Base-by-base conservation (phyloP, 140 eudicot genomes). In the Senecio squalidus region DNA sequence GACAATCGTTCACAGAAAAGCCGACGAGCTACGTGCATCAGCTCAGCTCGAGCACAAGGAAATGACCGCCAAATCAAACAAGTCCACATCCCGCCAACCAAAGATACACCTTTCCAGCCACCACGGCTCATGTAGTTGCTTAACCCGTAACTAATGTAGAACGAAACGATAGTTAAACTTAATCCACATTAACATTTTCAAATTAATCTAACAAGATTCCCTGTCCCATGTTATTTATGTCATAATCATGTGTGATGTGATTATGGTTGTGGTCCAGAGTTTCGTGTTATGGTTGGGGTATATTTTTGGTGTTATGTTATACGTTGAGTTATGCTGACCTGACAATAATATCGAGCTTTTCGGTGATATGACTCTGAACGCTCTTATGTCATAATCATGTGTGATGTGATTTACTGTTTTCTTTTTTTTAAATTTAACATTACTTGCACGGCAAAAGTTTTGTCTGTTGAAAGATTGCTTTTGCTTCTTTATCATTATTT, bases 21-120 rank as follows among this genome's bases (percentile, higher is more conserved):
- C 97, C 3, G 97, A 88, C 70, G 97, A 89, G 55, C 61, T 86
- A 74, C 74, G 86, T 65, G 80, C 80, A 21, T 66, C 71, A 16
- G 88, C 92, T 1, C 82, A 73, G 69, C 23, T 69, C 27, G 82
- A 84, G 44, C 97, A 88, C 64, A 52, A 68, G 0, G 75, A 77
- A 55, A 77, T 62, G 3, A 45, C 44, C 0, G 71, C 70, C 6
- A 75, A 82, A 60, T 52, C 74, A 4, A 78, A 49, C 62, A 84
- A 84, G 76, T 49, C 52, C n/a, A 41, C 56, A 45, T 62, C 51
- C 47, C 66, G 64, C n/a, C 71, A 29, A 49, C 63, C 73, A n/a
- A 78, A 46, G 50, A 25, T 62, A 2, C 68, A 73, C 60, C 62
- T 73, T 30, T 64, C 86, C 5, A 68, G 70, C 58, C 69, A 71